These are phyloP conservation scores for Zygoascus sp. DNA, from an alignment of 1,139 yeast species.

Conservation along the genomic window DNA sequence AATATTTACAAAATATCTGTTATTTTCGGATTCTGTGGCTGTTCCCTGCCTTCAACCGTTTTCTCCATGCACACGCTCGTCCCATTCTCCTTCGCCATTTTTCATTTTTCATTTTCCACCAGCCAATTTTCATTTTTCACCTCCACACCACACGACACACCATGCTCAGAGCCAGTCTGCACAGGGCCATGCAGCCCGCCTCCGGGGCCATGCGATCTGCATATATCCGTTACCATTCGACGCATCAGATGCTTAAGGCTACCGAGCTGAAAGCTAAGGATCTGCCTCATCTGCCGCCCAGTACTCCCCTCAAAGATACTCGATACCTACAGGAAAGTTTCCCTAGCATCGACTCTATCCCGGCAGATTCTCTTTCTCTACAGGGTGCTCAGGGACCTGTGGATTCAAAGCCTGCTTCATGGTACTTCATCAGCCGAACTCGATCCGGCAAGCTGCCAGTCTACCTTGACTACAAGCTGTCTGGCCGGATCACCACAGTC, in stretches of 20 bases:
- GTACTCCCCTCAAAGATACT: constrained; percentile 11
- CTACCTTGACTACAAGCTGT: constrained; percentile 29
- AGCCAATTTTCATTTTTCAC: background rate
- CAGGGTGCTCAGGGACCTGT: constrained; percentile 9
- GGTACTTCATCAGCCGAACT: constrained; percentile 33
- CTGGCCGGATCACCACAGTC: constrained; percentile 23
- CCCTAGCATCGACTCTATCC: constrained; percentile 15
- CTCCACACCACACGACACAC: background rate
- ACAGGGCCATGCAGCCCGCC: background rate
- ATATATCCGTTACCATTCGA: background rate
- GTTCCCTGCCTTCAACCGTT: too few relatives aligned
- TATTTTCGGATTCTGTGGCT: too few relatives aligned
- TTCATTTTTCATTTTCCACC: too few relatives aligned
- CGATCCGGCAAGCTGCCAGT: constrained; percentile 35
- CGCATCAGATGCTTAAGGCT: constrained; percentile 2
- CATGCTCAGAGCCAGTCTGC: background rate
- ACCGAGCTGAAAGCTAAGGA: constrained; percentile 12
- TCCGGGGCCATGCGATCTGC: background rate
- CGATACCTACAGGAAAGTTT: constrained; percentile 14
- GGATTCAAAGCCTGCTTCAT: constrained; percentile 14
- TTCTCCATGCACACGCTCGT: background rate
- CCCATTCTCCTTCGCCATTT: background rate
- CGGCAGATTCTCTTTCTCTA: constrained; percentile 10
- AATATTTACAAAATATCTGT: too few relatives aligned
- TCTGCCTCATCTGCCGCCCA: constrained; percentile 15